Percentiles rank a stretch among this genome's conserved stretches.
These are phyloP conservation scores for Camelina hispida DNA, from an alignment of 345 rosid species.

Conservation along the genomic window DNA sequence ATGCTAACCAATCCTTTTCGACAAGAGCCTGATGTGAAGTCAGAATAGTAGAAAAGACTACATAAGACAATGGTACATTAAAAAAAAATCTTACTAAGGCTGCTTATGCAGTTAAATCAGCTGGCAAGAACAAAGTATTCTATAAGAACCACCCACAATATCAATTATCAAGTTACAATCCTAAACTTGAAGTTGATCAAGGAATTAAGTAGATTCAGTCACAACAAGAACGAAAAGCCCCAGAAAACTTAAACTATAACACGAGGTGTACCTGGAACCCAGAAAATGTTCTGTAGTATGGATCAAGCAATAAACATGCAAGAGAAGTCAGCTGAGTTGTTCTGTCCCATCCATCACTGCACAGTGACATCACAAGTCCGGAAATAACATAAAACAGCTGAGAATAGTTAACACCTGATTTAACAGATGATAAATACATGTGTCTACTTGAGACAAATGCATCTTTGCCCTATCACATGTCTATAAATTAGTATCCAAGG, in stretches of 20 bases:
- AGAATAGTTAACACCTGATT: slow-evolving; percentile 18
- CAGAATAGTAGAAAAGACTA: slow-evolving; percentile 24
- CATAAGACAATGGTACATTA: slow-evolving; percentile 32
- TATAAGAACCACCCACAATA: slow-evolving; percentile 6
- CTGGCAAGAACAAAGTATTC: slow-evolving; percentile 25
- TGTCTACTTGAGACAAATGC: slow-evolving; percentile 28
- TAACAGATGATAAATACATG: slow-evolving; percentile 10
- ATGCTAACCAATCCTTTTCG: slow-evolving; percentile 99
- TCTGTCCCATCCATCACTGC: slow-evolving; percentile 99
- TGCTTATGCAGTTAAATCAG: slow-evolving; percentile 20
- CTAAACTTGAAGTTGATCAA: slow-evolving; percentile 22
- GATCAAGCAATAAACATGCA: slow-evolving; percentile 91
- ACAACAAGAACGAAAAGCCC: slow-evolving; percentile 29
- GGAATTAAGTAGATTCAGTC: slow-evolving; percentile 11
- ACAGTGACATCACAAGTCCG: slow-evolving; percentile 35
- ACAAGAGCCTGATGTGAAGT: slow-evolving; percentile 70
- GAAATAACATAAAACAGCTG: slow-evolving; percentile 26
- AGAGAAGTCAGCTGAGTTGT: slow-evolving; percentile 95
- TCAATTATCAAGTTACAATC: slow-evolving; percentile 17
- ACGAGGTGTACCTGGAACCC: slow-evolving; percentile 87
- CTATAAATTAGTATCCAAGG: slow-evolving; percentile 18
- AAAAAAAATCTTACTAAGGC: slow-evolving; percentile 22
- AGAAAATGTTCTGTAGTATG: slow-evolving; percentile 85
- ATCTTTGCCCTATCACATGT: slow-evolving; percentile 22
- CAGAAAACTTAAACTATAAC: slow-evolving; percentile 11